Evolutionary conservation across 2,329 filamentous ascomycete genomes (phyloP).

Genomic region (Colletotrichum cordylinicola): DNA sequence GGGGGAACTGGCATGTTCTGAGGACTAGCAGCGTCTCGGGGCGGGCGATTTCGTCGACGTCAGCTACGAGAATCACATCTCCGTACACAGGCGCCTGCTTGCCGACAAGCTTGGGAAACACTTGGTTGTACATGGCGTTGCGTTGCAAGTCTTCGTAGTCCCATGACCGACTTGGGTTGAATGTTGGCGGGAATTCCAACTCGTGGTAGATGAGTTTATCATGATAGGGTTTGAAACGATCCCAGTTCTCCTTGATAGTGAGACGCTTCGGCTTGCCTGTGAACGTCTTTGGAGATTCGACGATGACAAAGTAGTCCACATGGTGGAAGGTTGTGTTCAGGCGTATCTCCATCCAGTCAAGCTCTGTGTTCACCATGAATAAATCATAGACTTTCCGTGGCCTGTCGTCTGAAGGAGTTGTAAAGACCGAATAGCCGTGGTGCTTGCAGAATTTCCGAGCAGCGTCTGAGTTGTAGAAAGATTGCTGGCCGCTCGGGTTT

Average conservation of each 20-base stretch:
- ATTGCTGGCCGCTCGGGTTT: neutral
- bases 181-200: conserved; percentile 24
- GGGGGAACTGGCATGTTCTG: conserved; percentile 57
- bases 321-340: conserved; percentile 61
- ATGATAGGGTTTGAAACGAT: conserved; percentile 56
- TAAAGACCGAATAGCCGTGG: conserved; percentile 37
- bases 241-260: conserved; percentile 58
- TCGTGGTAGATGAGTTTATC: conserved; percentile 64
- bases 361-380: conserved; percentile 66
- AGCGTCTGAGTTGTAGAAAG: conserved; percentile 33
- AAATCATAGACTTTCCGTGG: conserved; percentile 65
- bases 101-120: conserved; percentile 53
- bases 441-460: conserved; percentile 34
- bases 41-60: conserved; percentile 65
- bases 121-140: conserved; percentile 63
- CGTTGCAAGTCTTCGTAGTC: conserved; percentile 58
- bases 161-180: conserved; percentile 40
- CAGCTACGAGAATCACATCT: conserved; percentile 65
- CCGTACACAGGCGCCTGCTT: conserved; percentile 46
- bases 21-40: conserved; percentile 55
- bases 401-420: conserved; percentile 25
- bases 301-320: conserved; percentile 71
- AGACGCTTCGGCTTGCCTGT: conserved; percentile 62
- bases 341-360: conserved; percentile 71
- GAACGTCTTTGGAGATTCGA: conserved; percentile 65